These are phyloP conservation scores for Aspergillus puulaauensis DNA, from an alignment of 2,329 filamentous ascomycete genomes.

Conservation along the genomic window DNA sequence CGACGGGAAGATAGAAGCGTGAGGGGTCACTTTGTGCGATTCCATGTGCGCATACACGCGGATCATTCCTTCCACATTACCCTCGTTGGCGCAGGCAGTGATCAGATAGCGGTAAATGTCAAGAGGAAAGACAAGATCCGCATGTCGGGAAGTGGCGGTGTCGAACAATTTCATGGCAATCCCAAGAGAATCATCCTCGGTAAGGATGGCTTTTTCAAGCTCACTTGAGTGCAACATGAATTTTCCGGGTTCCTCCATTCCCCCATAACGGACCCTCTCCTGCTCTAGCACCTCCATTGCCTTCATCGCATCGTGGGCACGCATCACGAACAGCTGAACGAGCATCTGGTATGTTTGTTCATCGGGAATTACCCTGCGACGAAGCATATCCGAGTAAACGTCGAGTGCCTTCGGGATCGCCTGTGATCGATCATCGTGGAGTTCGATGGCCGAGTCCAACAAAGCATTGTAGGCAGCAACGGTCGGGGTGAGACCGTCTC, in stretches of 20 bases:
- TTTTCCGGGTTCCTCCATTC: constrained; percentile 77
- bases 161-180: constrained; percentile 85
- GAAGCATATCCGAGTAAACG: constrained; percentile 95
- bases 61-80: constrained; percentile 84
- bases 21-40: constrained; percentile 67
- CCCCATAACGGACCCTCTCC: constrained; percentile 80
- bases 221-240: constrained; percentile 90
- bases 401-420: constrained; percentile 88
- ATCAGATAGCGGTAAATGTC: constrained; percentile 85
- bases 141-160: constrained; percentile 64
- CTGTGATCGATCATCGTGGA: constrained; percentile 76
- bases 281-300: constrained; percentile 74
- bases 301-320: constrained; percentile 74
- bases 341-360: constrained; percentile 84
- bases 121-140: constrained; percentile 66
- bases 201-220: constrained; percentile 79
- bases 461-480: constrained; percentile 90
- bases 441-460: constrained; percentile 76
- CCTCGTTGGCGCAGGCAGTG: constrained; percentile 78
- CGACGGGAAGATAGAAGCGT: constrained; percentile 78
- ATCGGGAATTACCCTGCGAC: constrained; percentile 77
- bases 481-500: constrained; percentile 76
- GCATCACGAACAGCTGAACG: constrained; percentile 75
- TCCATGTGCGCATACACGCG: constrained; percentile 92
- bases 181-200: constrained; percentile 82